Base-by-base conservation (phyloP, 192 early-diverging fungal genomes). In the Backusella westeae region DNA sequence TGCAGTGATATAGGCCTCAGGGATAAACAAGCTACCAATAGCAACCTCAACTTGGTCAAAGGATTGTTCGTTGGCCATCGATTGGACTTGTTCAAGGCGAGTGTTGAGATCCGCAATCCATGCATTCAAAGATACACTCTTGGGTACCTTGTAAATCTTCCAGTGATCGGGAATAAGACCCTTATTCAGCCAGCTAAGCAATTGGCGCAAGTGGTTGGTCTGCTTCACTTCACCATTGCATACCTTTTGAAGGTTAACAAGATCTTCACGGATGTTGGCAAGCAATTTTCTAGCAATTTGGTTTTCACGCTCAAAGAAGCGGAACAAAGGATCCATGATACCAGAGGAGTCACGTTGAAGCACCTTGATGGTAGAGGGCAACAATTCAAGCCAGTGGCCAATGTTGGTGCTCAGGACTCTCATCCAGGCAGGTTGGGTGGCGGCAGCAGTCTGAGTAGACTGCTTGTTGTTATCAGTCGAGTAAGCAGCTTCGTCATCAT, bases 1-100 rank as follows among this genome's bases (percentile, higher is more conserved):
- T 26, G 96, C 96, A 0, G 96, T 98, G 21, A 97, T 86, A 80
- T 92, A 97, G 19, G 96, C 96, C 80, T 96, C 94, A 19, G 96
- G 96, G 49, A 89, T 90, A 80, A 97, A 90, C 21, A 97, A 81
- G 0, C 94, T 95, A 65, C 96, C 96, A 21, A 97, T 77, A 93
- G 93, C 96, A n/a, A 97, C 84, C 34, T 82, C 74, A 8, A 81
- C 38, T 19, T 65, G n/a, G 59, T 81, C 75, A 44, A 86, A 78
- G 4, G 69, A 71, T 17, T 71, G 73, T 53, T 81, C 76, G 21
- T 84, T 81, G 0, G 84, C 85, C 29, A 96, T 80, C 2, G 32
- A 67, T 35, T 83, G 77, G 19, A 91, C 82, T 74, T 96, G 94
- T 8, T 82, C 84, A 15, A 97, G 80, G 19, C 96, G 89, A 36